A percentile compares a stretch with the other conserved stretches of the same genome.
Conservation (phyloP, 345 rosid genomes). For the Arabis hirsuta region DNA sequence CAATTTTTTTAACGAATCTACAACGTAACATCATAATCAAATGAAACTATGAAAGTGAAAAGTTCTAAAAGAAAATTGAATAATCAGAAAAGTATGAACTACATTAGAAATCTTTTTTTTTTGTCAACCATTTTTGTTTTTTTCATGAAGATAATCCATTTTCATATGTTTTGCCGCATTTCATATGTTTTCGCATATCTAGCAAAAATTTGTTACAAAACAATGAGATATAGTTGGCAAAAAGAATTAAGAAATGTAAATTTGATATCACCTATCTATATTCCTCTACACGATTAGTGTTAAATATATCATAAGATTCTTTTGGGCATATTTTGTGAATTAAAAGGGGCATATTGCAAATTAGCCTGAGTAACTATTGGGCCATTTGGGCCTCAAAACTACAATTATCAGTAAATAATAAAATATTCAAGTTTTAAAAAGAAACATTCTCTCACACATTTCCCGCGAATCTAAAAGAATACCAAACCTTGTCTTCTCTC, state of each 20-base stretch:
- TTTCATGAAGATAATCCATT: too few species aligned
- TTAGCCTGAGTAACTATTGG: slow-evolving; percentile 2
- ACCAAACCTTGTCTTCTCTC: slow-evolving; percentile 59
- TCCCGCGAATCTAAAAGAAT: slow-evolving; percentile 76
- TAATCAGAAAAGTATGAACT: too few species aligned
- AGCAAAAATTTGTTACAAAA: too few species aligned
- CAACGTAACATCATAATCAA: too few species aligned
- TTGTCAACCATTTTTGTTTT: too few species aligned
- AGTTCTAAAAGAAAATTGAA: too few species aligned
- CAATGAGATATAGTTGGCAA: not conserved
- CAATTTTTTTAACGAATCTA: too few species aligned
- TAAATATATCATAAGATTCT: too few species aligned
- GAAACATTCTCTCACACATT: not conserved
- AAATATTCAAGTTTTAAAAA: not conserved
- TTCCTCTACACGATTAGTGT: not conserved
- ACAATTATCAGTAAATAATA: not conserved
- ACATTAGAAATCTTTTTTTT: too few species aligned
- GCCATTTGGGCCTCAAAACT: slow-evolving; percentile 14
- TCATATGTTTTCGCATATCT: too few species aligned
- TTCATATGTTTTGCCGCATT: too few species aligned
- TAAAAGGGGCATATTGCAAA: not conserved
- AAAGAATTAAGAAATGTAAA: not conserved
- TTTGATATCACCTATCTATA: not conserved
- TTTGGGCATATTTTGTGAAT: not conserved
- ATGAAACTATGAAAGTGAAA: too few species aligned